Conservation (phyloP, 1,284 basidiomycete species). For the Binderoboletus segoi region DNA sequence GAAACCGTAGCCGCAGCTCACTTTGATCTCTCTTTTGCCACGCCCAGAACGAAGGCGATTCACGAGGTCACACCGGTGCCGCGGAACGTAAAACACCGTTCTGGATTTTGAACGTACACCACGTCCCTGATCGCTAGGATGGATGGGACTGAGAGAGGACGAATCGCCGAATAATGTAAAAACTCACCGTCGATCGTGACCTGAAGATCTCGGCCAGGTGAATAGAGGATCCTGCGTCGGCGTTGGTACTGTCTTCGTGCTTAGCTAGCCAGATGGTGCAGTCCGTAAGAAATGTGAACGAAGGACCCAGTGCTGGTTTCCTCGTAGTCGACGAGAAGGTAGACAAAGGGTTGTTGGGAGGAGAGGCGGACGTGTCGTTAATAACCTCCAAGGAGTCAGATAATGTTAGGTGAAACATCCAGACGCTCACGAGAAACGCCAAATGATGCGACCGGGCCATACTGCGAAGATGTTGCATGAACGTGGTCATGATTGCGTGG, state of each 20-base stretch:
- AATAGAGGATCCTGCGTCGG: constrained; percentile 20
- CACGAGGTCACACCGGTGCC: too few relatives aligned
- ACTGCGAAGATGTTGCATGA: constrained; percentile 65
- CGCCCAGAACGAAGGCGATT: too few relatives aligned
- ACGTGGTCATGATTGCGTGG: constrained; percentile 71
- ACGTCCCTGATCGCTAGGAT: constrained; percentile 42
- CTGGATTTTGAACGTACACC: constrained; percentile 39
- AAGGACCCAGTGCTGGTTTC: constrained; percentile 74
- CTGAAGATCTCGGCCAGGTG: constrained; percentile 44
- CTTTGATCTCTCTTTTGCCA: too few relatives aligned
- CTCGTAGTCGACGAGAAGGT: constrained; percentile 43
- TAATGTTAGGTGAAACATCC: background rate
- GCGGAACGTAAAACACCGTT: constrained; percentile 26
- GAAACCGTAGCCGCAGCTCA: too few relatives aligned
- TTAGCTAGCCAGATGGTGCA: constrained; percentile 67
- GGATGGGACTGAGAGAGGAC: background rate
- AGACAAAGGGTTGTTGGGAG: constrained; percentile 41
- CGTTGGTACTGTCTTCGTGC: constrained; percentile 2
- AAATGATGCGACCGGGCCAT: constrained; percentile 49
- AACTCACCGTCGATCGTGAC: constrained; percentile 49
- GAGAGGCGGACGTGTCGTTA: constrained; percentile 44
- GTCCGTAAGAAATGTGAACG: constrained; percentile 72
- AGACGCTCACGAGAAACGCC: constrained; percentile 51
- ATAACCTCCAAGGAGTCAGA: constrained; percentile 39
- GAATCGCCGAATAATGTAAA: background rate